These are phyloP conservation scores for Striga asiatica DNA, from an alignment of 257 asterid genomes.

Conservation along the genomic window DNA sequence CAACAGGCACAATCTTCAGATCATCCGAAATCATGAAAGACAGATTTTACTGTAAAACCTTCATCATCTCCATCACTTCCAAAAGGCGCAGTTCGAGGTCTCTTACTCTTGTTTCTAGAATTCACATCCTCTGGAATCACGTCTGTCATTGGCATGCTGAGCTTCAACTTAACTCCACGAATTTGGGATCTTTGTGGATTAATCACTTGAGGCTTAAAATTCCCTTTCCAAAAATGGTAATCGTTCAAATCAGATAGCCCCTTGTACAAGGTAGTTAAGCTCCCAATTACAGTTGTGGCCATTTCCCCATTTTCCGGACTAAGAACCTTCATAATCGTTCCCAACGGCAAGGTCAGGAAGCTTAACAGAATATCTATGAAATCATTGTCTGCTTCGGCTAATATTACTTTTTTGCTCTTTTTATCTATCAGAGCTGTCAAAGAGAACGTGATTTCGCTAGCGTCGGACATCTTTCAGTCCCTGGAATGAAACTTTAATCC, in stretches of 20 bases:
- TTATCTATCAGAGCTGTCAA: no score
- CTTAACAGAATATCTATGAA: constrained; percentile 16
- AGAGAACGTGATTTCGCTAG: no score
- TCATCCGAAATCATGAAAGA: constrained; percentile 9
- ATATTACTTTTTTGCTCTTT: no score
- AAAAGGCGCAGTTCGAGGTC: no score
- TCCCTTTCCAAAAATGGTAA: constrained; percentile 2
- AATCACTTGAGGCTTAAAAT: constrained; percentile 10
- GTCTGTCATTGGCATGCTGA: neutral
- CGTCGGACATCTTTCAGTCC: no score
- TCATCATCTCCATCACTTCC: neutral
- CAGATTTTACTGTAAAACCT: neutral
- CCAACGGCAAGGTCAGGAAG: constrained; percentile 16
- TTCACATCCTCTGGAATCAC: neutral
- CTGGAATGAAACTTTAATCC: no score
- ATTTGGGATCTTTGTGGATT: constrained; percentile 17
- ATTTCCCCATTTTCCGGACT: constrained; percentile 4
- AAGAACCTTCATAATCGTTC: constrained; percentile 2
- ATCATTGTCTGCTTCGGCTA: no score
- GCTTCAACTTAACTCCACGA: constrained; percentile 3
- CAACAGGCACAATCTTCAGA: constrained; percentile 10
- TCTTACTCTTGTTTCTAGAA: neutral
- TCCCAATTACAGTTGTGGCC: neutral
- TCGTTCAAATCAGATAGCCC: neutral
- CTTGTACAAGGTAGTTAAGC: constrained; percentile 4